phyloP scores from a whole-genome alignment of 768 basidiomycete genomes.

The Auricularia heimuer region DNA sequence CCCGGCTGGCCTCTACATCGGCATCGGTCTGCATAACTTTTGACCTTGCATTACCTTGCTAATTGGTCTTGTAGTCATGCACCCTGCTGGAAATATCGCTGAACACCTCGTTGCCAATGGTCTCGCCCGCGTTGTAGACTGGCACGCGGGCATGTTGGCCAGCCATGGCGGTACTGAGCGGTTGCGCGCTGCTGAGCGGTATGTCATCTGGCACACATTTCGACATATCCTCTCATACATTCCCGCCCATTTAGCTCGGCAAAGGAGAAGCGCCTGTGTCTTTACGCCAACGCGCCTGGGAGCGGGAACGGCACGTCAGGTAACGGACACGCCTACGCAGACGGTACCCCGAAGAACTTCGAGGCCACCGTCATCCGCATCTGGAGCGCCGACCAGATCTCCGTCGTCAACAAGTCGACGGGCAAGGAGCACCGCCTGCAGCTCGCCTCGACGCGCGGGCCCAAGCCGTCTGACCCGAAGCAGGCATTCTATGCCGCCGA shows the following conservation, averaged over 20 bases:
- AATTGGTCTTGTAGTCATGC: constrained; percentile 43
- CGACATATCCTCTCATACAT: background rate
- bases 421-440: constrained; percentile 75
- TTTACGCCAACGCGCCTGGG: constrained; percentile 52
- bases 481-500: constrained; percentile 85
- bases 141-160: constrained; percentile 95
- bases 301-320: constrained; percentile 31
- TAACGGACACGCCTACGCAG: constrained; percentile 31
- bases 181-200: constrained; percentile 73
- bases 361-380: constrained; percentile 78
- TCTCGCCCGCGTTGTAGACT: constrained; percentile 86
- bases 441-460: constrained; percentile 79
- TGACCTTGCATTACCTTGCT: background rate
- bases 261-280: constrained; percentile 59
- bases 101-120: constrained; percentile 79
- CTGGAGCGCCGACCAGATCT: constrained; percentile 90
- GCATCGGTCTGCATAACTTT: constrained; percentile 43
- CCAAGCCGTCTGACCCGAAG: constrained; percentile 75
- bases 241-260: constrained; percentile 28
- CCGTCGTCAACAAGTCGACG: constrained; percentile 61
- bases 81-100: constrained; percentile 91
- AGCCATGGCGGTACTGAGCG: constrained; percentile 78
- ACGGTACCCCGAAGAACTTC: constrained; percentile 45
- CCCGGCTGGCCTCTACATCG: constrained; percentile 81
- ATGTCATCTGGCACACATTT: background rate